Percentiles rank a stretch among this genome's conserved stretches.
These are phyloP conservation scores for Hortaea sp. DNA, from an alignment of 2,329 filamentous ascomycete species.

Conservation along the genomic window DNA sequence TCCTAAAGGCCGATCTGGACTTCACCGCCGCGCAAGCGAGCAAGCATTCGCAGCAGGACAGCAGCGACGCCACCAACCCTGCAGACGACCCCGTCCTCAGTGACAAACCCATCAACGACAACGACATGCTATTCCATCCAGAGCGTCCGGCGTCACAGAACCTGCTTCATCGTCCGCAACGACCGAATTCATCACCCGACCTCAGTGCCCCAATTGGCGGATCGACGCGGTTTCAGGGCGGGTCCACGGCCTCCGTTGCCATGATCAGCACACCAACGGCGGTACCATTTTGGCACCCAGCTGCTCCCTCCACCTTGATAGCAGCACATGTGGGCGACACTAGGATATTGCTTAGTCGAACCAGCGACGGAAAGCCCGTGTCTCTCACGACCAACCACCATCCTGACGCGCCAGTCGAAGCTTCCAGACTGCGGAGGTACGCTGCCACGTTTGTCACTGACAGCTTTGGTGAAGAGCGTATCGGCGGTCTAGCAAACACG, in stretches of 20 bases:
- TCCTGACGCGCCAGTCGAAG: conserved; percentile 76
- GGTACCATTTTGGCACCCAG: conserved; percentile 90
- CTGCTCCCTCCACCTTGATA: conserved; percentile 70
- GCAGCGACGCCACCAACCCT: conserved; percentile 7
- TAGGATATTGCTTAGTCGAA: conserved; percentile 79
- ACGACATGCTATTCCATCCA: conserved; percentile 67
- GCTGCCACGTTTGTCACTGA: conserved; percentile 83
- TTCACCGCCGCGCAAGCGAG: conserved; percentile 83
- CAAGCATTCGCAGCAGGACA: conserved; percentile 35
- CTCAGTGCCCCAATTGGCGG: conserved; percentile 60
- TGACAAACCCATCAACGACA: conserved; percentile 71
- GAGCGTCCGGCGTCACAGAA: conserved; percentile 34
- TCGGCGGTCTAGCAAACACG: conserved; percentile 86
- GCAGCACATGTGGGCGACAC: conserved; percentile 92
- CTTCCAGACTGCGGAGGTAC: conserved; percentile 72
- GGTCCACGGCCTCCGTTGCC: conserved; percentile 81
- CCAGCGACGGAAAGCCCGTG: conserved; percentile 65
- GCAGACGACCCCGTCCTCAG: conserved; percentile 57
- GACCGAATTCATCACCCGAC: conserved; percentile 31
- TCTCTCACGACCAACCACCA: conserved; percentile 88
- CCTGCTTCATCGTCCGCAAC: conserved; percentile 28
- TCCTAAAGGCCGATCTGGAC: conserved; percentile 86
- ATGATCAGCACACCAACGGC: conserved; percentile 88
- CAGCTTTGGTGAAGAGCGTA: conserved; percentile 93
- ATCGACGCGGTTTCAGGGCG: conserved; percentile 70